Percentiles rank a stretch among this genome's conserved stretches.
phyloP scores from a whole-genome alignment of 2,329 filamentous ascomycete species.

The Neonectria sp. region DNA sequence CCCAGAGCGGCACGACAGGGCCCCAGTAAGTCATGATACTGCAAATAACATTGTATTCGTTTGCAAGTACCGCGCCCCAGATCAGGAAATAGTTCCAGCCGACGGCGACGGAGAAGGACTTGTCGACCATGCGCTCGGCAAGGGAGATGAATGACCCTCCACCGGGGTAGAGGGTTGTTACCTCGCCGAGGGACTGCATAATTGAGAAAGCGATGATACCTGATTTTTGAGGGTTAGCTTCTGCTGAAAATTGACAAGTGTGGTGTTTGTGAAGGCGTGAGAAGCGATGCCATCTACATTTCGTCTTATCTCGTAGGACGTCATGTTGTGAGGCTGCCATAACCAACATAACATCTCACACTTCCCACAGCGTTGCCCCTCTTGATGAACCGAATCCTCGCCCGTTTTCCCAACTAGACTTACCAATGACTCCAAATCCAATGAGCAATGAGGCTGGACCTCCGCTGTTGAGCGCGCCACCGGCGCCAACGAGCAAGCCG shows the following conservation, averaged over 20 bases:
- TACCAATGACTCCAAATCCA: slow-evolving; percentile 78
- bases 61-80: slow-evolving; percentile 76
- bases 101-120: slow-evolving; percentile 77
- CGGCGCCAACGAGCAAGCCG: slow-evolving; percentile 80
- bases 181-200: slow-evolving; percentile 82
- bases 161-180: slow-evolving; percentile 81
- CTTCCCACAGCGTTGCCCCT: not conserved
- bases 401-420: slow-evolving; percentile 21
- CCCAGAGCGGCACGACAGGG: slow-evolving; percentile 73
- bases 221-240: slow-evolving; percentile 39
- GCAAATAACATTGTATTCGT: slow-evolving; percentile 80
- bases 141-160: slow-evolving; percentile 81
- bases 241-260: not conserved
- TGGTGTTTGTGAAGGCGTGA: not conserved
- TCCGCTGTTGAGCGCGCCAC: slow-evolving; percentile 76
- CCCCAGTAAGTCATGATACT: slow-evolving; percentile 78
- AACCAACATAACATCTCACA: not conserved
- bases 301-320: not conserved
- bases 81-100: slow-evolving; percentile 83
- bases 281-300: not conserved
- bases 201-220: slow-evolving; percentile 75
- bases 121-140: slow-evolving; percentile 79
- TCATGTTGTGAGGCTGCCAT: not conserved
- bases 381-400: not conserved
- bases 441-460: slow-evolving; percentile 82